A percentile compares a stretch with the other conserved stretches of the same genome.
Evolutionary conservation across 2,329 filamentous ascomycete species (phyloP).

Genomic region (Penicillium sp.): DNA sequence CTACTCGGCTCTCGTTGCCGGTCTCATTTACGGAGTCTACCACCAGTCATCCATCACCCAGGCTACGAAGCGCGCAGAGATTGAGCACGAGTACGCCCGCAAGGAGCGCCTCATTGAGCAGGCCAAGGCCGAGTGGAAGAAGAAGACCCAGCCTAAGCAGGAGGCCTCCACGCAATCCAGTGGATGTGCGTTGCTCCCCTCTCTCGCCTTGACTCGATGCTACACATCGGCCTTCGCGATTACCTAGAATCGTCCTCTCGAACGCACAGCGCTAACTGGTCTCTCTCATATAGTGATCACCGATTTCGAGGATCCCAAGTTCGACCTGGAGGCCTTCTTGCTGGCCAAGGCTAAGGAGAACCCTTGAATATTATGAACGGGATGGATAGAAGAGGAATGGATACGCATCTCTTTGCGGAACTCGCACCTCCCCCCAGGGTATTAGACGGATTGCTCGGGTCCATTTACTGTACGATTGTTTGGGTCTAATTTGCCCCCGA

Average conservation of each 20-base stretch:
- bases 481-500: slow-evolving; percentile 41
- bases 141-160: slow-evolving; percentile 64
- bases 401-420: slow-evolving; percentile 36
- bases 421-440: slow-evolving; percentile 38
- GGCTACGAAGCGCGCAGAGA: slow-evolving; percentile 68
- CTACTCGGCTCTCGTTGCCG: slow-evolving; percentile 89
- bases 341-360: slow-evolving; percentile 59
- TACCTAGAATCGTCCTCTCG: slow-evolving; percentile 8
- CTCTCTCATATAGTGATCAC: slow-evolving; percentile 58
- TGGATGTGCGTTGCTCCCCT: slow-evolving; percentile 36
- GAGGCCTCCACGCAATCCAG: slow-evolving; percentile 40
- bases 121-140: slow-evolving; percentile 87
- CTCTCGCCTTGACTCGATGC: not conserved
- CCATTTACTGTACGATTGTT: slow-evolving; percentile 48
- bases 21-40: slow-evolving; percentile 92
- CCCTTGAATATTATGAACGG: slow-evolving; percentile 30
- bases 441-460: slow-evolving; percentile 36
- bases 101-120: slow-evolving; percentile 90
- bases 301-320: slow-evolving; percentile 82
- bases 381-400: slow-evolving; percentile 32
- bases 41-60: slow-evolving; percentile 83
- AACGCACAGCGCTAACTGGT: slow-evolving; percentile 14
- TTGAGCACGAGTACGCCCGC: slow-evolving; percentile 82
- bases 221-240: slow-evolving; percentile 4
- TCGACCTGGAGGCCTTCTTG: slow-evolving; percentile 88